These are phyloP conservation scores for Colletotrichum magnum DNA, from an alignment of 2,329 filamentous ascomycete species.

Conservation along the genomic window DNA sequence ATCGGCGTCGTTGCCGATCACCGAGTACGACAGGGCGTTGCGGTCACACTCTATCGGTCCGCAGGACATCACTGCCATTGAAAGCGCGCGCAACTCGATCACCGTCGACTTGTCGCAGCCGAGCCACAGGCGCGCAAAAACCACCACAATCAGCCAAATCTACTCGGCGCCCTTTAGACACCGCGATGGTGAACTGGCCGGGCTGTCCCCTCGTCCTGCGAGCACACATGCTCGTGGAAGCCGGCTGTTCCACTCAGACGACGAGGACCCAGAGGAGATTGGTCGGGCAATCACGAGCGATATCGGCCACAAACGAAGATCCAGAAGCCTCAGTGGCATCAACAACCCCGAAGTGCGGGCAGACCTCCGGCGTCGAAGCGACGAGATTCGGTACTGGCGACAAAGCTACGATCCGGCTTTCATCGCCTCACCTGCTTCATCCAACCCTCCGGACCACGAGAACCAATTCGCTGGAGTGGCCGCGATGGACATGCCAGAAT, in stretches of 20 bases:
- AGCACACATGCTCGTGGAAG: constrained; percentile 69
- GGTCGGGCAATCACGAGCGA: constrained; percentile 75
- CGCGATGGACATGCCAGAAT: constrained; percentile 51
- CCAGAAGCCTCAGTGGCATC: constrained; percentile 66
- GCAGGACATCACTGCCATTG: constrained; percentile 67
- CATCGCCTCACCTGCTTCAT: constrained; percentile 64
- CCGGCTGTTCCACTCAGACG: constrained; percentile 49
- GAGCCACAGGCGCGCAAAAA: constrained; percentile 58
- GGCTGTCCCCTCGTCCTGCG: constrained; percentile 73
- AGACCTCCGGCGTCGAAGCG: constrained; percentile 66
- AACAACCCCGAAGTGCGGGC: constrained; percentile 27
- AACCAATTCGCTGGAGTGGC: constrained; percentile 49
- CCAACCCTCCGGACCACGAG: constrained; percentile 56
- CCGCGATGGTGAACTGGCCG: constrained; percentile 61
- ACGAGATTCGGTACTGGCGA: constrained; percentile 76
- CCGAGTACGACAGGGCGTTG: constrained; percentile 72
- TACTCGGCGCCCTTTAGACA: constrained; percentile 52
- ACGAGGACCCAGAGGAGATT: constrained; percentile 67
- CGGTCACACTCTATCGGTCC: constrained; percentile 73
- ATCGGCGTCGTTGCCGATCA: constrained; percentile 71
- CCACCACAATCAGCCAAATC: constrained; percentile 55
- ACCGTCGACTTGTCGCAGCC: constrained; percentile 59
- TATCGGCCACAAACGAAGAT: constrained; percentile 66
- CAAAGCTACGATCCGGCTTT: constrained; percentile 69
- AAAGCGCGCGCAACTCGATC: constrained; percentile 68